Evolutionary conservation across 2,329 filamentous ascomycete genomes (phyloP), one percentile per base, ranked within the genome.

Genomic region (Cordyceps farinosa): DNA sequence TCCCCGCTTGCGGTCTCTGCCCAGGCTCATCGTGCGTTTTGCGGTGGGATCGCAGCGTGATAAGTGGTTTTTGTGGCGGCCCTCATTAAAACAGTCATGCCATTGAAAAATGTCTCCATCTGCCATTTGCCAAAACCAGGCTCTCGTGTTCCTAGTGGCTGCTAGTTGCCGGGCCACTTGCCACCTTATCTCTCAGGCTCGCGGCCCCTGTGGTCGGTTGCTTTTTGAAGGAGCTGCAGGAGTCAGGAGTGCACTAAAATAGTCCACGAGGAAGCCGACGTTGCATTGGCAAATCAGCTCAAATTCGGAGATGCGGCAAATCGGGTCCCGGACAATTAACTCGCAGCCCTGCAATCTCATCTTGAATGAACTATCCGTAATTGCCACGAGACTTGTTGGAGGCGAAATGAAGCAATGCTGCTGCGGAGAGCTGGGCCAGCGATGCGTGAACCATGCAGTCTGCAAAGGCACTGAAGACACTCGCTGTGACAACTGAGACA

Each of bases 301-400:
- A 47, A 22, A 40, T 61, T 42, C 59, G 59, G 59, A 61, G 59
- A 61, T 61, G 50, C 59, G 59, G 59, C 51, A 54, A 42, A 54
- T 48, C 57, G 57, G 59, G 51, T 27, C 30, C 50, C 59, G 50
- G 59, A 13, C 59, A 47, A 32, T 44, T 27, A 61, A 27, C 29
- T 44, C 56, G 32, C 57, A 53, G 57, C 57, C 57, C 48, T 61
- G 57, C 29, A 48, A 61, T 52, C 34, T 61, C 38, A 53, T 53
- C 36, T 61, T 38, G 30, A 47, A 36, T n/a, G 6, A 42, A 42
- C n/a, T 42, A 56, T 22, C 22, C 22, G 22, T 22, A 22, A 56
- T 56, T 56, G 38, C 53, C 53, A 56, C 40, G 54, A 57, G 54
- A 44, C 45, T 17, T 42, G 11, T 40, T n/a, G 36, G n/a, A 38